Conservation (phyloP, 768 basidiomycete genomes). For the Calvatia gigantea region DNA sequence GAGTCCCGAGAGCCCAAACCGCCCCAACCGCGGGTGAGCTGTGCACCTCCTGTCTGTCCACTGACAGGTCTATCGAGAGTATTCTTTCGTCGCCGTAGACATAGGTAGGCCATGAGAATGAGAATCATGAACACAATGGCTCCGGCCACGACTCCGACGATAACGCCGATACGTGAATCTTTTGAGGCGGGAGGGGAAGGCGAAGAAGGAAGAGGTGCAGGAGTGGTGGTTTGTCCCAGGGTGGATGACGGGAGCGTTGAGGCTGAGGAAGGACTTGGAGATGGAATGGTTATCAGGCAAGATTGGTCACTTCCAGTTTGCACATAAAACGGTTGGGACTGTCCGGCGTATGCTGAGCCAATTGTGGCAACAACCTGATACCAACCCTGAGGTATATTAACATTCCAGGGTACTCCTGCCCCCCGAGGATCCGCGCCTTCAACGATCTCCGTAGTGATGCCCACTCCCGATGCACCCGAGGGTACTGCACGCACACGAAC, state of each 20-base stretch:
- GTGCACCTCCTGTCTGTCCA: conserved; percentile 7
- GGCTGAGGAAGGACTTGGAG: conserved; percentile 14
- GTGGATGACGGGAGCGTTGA: conserved; percentile 15
- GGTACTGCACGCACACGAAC: background rate
- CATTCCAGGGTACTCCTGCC: conserved; percentile 29
- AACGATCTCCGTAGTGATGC: conserved; percentile 23
- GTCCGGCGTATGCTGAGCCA: conserved; percentile 14
- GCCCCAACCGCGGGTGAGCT: conserved; percentile 22
- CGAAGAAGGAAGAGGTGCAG: conserved; percentile 1
- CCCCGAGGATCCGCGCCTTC: conserved; percentile 24
- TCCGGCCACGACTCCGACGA: conserved; percentile 53
- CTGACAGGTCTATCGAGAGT: conserved; percentile 2
- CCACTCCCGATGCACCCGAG: conserved; percentile 4
- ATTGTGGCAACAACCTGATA: conserved; percentile 36
- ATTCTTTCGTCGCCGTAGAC: conserved; percentile 22
- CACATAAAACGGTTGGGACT: conserved; percentile 30
- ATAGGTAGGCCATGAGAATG: conserved; percentile 30
- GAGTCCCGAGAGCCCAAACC: conserved; percentile 32
- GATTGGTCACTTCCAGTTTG: conserved; percentile 27
- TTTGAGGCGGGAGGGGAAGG: conserved; percentile 18
- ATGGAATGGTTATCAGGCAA: conserved; percentile 23
- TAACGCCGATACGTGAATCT: conserved; percentile 34
- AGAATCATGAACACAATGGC: conserved; percentile 33
- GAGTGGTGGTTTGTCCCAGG: conserved; percentile 13
- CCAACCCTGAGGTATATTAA: conserved; percentile 46